A percentile compares a stretch with the other conserved stretches of the same genome.
phyloP scores from a whole-genome alignment of 805 yeast species.

The Naumovozyma baii region DNA sequence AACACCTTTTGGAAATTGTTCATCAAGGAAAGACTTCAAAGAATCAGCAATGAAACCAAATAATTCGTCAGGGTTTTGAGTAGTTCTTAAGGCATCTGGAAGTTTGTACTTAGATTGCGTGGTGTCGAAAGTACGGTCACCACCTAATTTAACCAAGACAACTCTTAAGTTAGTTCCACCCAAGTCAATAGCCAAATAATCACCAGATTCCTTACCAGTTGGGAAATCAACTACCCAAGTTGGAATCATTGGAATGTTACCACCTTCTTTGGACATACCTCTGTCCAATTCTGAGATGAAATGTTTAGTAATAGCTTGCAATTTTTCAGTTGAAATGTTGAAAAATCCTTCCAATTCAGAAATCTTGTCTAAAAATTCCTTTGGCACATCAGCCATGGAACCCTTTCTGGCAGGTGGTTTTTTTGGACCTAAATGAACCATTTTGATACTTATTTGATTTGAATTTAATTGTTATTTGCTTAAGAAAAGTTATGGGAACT shows the following conservation, averaged over 20 bases:
- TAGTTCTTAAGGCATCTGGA: slow-evolving; percentile 71
- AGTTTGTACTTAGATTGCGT: slow-evolving; percentile 78
- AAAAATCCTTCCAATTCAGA: slow-evolving; percentile 50
- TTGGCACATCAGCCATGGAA: slow-evolving; percentile 58
- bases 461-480: background rate
- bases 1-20: slow-evolving; percentile 61
- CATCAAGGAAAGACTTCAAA: slow-evolving; percentile 57
- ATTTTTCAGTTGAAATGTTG: slow-evolving; percentile 49
- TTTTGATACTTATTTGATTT: slow-evolving; percentile 28
- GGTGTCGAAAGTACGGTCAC: slow-evolving; percentile 76
- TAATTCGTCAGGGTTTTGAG: slow-evolving; percentile 55
- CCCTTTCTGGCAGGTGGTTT: slow-evolving; percentile 73
- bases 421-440: slow-evolving; percentile 83
- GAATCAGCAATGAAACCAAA: slow-evolving; percentile 83
- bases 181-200: slow-evolving; percentile 84
- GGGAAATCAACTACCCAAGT: slow-evolving; percentile 95
- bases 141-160: slow-evolving; percentile 74
- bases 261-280: slow-evolving; percentile 68
- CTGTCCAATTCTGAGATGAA: slow-evolving; percentile 72
- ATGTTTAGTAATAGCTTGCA: slow-evolving; percentile 60
- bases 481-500: too few species aligned
- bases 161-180: slow-evolving; percentile 97
- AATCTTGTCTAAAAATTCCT: slow-evolving; percentile 48
- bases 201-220: slow-evolving; percentile 83
- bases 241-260: slow-evolving; percentile 93